These are phyloP conservation scores for Lentinula edodes DNA, from an alignment of 768 basidiomycete genomes.

Conservation along the genomic window DNA sequence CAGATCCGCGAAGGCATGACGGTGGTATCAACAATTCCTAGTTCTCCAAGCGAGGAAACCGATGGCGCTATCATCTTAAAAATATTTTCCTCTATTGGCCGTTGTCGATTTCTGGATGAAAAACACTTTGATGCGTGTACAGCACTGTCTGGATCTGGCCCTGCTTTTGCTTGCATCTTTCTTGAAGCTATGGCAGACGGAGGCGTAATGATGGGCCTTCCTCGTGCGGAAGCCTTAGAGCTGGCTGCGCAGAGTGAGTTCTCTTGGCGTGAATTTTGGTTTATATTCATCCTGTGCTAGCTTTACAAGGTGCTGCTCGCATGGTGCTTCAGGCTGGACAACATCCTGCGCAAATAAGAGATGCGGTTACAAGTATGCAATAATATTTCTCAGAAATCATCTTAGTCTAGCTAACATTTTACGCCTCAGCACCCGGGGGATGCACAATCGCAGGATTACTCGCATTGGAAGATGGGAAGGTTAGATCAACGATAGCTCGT, in stretches of 20 bases:
- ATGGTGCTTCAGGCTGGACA: constrained; percentile 88
- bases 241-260: constrained; percentile 88
- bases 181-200: constrained; percentile 99
- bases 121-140: constrained; percentile 99
- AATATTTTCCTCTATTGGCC: constrained; percentile 96
- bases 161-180: constrained; percentile 95
- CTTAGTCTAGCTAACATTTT: not conserved
- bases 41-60: constrained; percentile 43
- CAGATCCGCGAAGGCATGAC: constrained; percentile 99
- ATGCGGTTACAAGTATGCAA: constrained; percentile 87
- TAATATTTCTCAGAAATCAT: not conserved
- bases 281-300: constrained; percentile 33
- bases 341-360: constrained; percentile 96
- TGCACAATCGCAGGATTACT: constrained; percentile 98
- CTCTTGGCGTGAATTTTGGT: not conserved
- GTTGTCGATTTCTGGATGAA: constrained; percentile 90
- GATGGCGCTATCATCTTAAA: constrained; percentile 75
- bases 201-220: constrained; percentile 99
- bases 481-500: constrained; percentile 91
- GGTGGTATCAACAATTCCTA: constrained; percentile 71
- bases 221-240: constrained; percentile 89
- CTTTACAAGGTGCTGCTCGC: constrained; percentile 91
- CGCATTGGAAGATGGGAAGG: constrained; percentile 88
- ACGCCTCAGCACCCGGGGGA: constrained; percentile 79
- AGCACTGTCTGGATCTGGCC: constrained; percentile 91